phyloP scores from a whole-genome alignment of 371 early-diverging fungal species.

The Blastocladiella emersonii region DNA sequence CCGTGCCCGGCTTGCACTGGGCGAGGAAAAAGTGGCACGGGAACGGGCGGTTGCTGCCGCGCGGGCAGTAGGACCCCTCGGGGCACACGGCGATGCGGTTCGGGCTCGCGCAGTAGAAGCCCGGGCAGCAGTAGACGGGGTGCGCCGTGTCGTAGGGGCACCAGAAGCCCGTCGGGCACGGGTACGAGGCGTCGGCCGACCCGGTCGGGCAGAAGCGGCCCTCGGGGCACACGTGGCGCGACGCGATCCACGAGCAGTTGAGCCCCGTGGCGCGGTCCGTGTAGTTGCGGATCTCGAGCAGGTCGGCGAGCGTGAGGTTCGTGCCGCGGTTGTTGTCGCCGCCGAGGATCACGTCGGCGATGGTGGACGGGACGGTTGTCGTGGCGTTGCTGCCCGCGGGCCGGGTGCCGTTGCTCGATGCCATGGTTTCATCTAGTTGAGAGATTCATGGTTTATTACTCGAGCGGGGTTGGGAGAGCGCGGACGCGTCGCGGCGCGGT shows the following conservation, averaged over 20 bases:
- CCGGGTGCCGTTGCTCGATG: too few relatives aligned
- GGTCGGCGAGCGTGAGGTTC: neutral
- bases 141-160: constrained; percentile 26
- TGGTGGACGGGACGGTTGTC: too few relatives aligned
- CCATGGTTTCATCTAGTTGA: too few relatives aligned
- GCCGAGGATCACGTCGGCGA: too few relatives aligned
- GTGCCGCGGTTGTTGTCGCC: too few relatives aligned
- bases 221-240: neutral
- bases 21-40: constrained; percentile 9
- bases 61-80: constrained; percentile 7
- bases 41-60: constrained; percentile 9
- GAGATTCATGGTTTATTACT: too few relatives aligned
- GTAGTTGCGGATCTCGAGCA: neutral
- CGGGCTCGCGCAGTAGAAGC: constrained; percentile 19
- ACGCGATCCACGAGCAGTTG: neutral
- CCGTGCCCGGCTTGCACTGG: constrained; percentile 12
- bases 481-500: too few relatives aligned
- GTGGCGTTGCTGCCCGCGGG: too few relatives aligned
- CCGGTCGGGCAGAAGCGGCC: neutral
- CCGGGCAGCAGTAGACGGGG: constrained; percentile 27
- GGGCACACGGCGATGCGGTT: constrained; percentile 3
- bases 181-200: neutral
- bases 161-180: neutral
- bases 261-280: neutral
- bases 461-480: too few relatives aligned